Conservation (phyloP, 1,284 basidiomycete genomes). For the Pyrrhoderma lamaoense region DNA sequence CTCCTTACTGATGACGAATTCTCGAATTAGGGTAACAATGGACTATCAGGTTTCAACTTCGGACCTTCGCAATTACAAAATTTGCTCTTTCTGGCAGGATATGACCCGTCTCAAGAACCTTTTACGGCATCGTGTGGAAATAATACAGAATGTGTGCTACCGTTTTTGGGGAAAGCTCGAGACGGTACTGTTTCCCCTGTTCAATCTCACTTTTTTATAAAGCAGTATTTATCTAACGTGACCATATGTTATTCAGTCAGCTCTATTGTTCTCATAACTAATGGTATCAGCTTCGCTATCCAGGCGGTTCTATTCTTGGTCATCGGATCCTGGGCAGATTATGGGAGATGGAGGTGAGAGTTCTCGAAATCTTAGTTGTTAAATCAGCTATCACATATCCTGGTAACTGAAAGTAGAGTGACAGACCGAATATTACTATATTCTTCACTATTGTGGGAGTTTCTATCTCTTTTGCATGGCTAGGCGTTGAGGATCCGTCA, state of each 20-base stretch:
- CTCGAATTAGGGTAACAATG: constrained; percentile 54
- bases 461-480: constrained; percentile 70
- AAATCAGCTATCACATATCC: constrained; percentile 1
- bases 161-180: constrained; percentile 54
- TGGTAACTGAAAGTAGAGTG: constrained; percentile 15
- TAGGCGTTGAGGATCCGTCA: constrained; percentile 58
- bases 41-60: constrained; percentile 68
- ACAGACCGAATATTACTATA: constrained; percentile 69
- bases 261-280: constrained; percentile 69
- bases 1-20: background rate
- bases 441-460: constrained; percentile 65
- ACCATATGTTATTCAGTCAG: constrained; percentile 43
- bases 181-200: constrained; percentile 35
- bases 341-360: constrained; percentile 60
- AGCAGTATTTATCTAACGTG: no score
- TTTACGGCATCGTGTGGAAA: constrained; percentile 45
- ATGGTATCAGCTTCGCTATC: constrained; percentile 68
- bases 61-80: constrained; percentile 75
- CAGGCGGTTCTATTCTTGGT: constrained; percentile 57
- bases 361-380: background rate
- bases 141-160: constrained; percentile 52
- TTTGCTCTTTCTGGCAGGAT: constrained; percentile 62
- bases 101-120: constrained; percentile 52
- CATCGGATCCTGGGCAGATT: constrained; percentile 74
- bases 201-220: background rate